Percentiles rank a stretch among this genome's conserved stretches.
phyloP scores from a whole-genome alignment of 2,329 filamentous ascomycete species.

The Clonostachys chloroleuca region DNA sequence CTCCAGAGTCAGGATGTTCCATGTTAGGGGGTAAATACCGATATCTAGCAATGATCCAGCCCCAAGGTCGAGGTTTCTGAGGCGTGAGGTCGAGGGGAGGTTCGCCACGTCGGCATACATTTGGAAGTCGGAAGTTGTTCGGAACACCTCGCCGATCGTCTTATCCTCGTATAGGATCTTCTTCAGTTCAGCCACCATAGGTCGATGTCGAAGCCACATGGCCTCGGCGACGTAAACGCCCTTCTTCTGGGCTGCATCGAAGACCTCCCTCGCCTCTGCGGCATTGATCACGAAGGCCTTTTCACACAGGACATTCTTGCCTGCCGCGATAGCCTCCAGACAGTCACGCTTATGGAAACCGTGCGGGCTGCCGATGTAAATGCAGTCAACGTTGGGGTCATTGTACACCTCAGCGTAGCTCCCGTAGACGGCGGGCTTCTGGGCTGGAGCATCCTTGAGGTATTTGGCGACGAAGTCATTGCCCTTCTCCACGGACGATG shows the following conservation, averaged over 20 bases:
- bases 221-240: constrained; percentile 39
- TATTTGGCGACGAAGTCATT: neutral
- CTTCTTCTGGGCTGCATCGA: constrained; percentile 28
- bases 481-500: constrained; percentile 30
- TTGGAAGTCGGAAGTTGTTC: constrained; percentile 31
- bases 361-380: constrained; percentile 41
- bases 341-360: constrained; percentile 36
- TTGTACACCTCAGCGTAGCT: constrained; percentile 32
- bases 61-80: constrained; percentile 30
- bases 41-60: constrained; percentile 36
- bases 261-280: constrained; percentile 29
- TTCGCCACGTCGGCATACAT: constrained; percentile 25
- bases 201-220: constrained; percentile 38
- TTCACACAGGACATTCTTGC: constrained; percentile 39
- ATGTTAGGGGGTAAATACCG: constrained; percentile 36
- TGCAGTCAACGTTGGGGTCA: constrained; percentile 33
- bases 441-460: neutral
- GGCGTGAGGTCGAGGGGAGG: constrained; percentile 18
- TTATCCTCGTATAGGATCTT: constrained; percentile 30
- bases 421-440: constrained; percentile 24
- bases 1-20: constrained; percentile 28
- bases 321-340: constrained; percentile 32
- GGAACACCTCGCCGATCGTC: constrained; percentile 28
- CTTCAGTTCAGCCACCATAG: constrained; percentile 25
- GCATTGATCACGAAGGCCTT: constrained; percentile 37